Conservation (phyloP, 768 basidiomycete species). For the Pilatotrama ljubarskyi region DNA sequence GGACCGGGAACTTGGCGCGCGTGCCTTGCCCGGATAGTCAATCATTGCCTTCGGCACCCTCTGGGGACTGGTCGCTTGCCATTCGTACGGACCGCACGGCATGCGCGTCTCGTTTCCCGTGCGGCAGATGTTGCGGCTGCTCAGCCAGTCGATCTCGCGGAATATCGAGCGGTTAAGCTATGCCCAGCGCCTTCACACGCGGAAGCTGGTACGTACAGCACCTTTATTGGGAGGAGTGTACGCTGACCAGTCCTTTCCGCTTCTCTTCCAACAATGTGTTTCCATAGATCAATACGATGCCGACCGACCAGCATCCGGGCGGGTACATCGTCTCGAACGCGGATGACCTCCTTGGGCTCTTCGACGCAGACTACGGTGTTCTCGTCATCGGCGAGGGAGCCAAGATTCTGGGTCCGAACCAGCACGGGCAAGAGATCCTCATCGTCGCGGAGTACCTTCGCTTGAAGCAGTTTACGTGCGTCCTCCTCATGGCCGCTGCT, state of each 20-base stretch:
- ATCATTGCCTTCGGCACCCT: constrained; percentile 77
- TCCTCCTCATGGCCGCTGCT: constrained; percentile 10
- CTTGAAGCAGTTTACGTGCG: constrained; percentile 67
- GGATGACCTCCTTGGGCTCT: constrained; percentile 73
- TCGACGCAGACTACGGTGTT: constrained; percentile 78
- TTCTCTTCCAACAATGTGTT: background rate
- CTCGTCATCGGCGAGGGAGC: constrained; percentile 70
- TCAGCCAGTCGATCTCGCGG: constrained; percentile 77
- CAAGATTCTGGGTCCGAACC: constrained; percentile 67
- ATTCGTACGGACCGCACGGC: constrained; percentile 74
- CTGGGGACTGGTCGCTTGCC: constrained; percentile 81
- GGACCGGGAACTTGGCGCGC: background rate
- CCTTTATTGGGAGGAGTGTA: background rate
- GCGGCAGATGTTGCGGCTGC: constrained; percentile 75
- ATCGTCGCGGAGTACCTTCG: constrained; percentile 80
- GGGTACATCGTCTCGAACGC: constrained; percentile 82
- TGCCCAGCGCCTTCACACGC: constrained; percentile 69
- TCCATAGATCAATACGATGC: constrained; percentile 66
- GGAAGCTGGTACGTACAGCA: constrained; percentile 60
- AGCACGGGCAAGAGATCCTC: constrained; percentile 75
- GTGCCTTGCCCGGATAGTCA: constrained; percentile 45
- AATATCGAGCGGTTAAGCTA: constrained; percentile 81
- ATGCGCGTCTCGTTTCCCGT: constrained; percentile 87
- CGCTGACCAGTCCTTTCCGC: background rate
- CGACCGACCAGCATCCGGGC: constrained; percentile 65